Conservation (phyloP, 2,329 filamentous ascomycete species). For the Lecanicillium sp. region DNA sequence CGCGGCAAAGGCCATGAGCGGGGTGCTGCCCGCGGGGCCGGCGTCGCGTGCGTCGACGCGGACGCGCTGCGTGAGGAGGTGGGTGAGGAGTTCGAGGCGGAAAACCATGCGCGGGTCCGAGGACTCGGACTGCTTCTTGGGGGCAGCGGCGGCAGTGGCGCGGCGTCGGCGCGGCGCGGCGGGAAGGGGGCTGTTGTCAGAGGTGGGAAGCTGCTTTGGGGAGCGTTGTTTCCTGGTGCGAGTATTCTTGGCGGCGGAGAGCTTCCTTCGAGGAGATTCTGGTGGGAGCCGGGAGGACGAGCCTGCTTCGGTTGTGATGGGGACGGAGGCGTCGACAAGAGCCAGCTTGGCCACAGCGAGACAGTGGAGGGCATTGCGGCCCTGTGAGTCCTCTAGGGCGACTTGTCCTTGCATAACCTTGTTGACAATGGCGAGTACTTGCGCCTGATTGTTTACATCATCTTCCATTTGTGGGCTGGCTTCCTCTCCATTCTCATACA, state of each 20-base stretch:
- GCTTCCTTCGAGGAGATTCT: too few relatives aligned
- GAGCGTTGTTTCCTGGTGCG: too few relatives aligned
- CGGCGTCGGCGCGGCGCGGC: neutral
- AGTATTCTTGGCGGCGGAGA: too few relatives aligned
- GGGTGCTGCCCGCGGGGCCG: constrained; percentile 46
- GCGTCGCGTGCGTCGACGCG: constrained; percentile 49
- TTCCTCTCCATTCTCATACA: too few relatives aligned
- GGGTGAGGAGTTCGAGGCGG: constrained; percentile 22
- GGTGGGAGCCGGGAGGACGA: too few relatives aligned
- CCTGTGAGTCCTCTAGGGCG: constrained; percentile 30
- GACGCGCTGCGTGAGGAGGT: constrained; percentile 33
- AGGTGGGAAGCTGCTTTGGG: too few relatives aligned
- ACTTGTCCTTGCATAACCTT: constrained; percentile 28
- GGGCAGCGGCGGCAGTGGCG: neutral
- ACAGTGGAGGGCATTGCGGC: constrained; percentile 53
- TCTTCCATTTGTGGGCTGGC: too few relatives aligned
- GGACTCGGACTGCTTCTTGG: constrained; percentile 26
- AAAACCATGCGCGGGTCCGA: constrained; percentile 25
- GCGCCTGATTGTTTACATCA: constrained; percentile 18
- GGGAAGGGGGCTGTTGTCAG: neutral
- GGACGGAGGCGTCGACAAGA: constrained; percentile 24
- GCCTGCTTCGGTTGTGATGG: constrained; percentile 12
- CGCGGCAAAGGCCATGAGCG: constrained; percentile 49
- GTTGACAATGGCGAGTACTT: constrained; percentile 32
- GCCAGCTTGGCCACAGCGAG: constrained; percentile 49